Percentiles rank a stretch among this genome's conserved stretches.
phyloP scores from a whole-genome alignment of 305 asterid genomes.

The Solanum hybrid region DNA sequence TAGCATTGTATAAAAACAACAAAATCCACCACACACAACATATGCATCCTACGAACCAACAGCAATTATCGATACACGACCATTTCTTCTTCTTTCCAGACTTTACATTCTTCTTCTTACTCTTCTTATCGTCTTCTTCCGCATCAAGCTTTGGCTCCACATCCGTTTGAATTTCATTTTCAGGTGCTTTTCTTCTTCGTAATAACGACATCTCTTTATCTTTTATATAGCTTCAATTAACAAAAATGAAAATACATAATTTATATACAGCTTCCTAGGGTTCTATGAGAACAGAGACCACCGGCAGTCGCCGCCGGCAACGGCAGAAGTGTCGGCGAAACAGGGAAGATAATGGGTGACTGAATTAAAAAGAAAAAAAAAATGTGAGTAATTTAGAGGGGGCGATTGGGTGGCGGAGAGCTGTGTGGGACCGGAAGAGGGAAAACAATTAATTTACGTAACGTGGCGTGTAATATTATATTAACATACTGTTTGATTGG shows the following conservation, averaged over 20 bases:
- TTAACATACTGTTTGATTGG: background rate
- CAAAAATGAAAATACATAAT: background rate
- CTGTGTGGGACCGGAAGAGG: background rate
- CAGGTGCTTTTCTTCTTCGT: constrained; percentile 47
- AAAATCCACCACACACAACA: constrained; percentile 76
- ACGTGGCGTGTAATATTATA: background rate
- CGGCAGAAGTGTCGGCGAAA: background rate
- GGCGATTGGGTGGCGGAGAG: background rate
- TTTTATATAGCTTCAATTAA: background rate
- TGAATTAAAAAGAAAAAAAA: background rate
- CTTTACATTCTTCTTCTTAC: background rate
- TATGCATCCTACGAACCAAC: constrained; percentile 73
- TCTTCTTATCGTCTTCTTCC: constrained; percentile 15
- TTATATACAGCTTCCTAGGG: background rate
- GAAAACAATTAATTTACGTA: background rate
- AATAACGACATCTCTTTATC: constrained; percentile 15
- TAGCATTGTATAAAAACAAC: constrained; percentile 55
- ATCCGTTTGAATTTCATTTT: constrained; percentile 16
- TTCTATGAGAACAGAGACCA: background rate
- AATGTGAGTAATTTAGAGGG: background rate
- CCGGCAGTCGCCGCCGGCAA: background rate
- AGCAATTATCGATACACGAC: constrained; percentile 69
- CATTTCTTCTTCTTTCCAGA: constrained; percentile 32
- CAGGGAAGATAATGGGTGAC: background rate
- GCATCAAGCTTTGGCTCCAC: constrained; percentile 24